These are phyloP conservation scores for Syzygium grande DNA, from an alignment of 345 rosid genomes.

Conservation along the genomic window DNA sequence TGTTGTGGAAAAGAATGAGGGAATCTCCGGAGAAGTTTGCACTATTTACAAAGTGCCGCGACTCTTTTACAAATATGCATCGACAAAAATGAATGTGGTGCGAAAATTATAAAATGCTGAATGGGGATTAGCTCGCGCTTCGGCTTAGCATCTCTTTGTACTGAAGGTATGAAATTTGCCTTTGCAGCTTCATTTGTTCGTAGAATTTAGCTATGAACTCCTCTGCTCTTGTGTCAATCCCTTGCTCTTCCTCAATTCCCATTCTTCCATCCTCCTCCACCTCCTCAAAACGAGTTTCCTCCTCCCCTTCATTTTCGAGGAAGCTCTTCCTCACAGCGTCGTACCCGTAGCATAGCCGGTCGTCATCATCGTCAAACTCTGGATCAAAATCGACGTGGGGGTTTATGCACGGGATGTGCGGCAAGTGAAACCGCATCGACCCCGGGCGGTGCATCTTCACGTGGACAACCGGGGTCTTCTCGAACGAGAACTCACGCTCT, in stretches of 20 bases:
- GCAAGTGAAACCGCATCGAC: slow-evolving; percentile 33
- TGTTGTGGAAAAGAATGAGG: neutral
- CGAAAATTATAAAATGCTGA: neutral
- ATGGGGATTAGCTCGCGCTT: neutral
- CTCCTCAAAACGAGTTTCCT: neutral
- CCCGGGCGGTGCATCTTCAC: slow-evolving; percentile 55
- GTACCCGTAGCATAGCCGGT: neutral
- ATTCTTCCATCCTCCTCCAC: slow-evolving; percentile 14
- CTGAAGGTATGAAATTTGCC: slow-evolving; percentile 59
- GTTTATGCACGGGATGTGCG: slow-evolving; percentile 58
- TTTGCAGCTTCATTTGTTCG: slow-evolving; percentile 68
- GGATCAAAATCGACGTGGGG: slow-evolving; percentile 45
- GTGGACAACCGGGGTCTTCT: slow-evolving; percentile 66
- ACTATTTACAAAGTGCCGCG: neutral
- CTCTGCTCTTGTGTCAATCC: slow-evolving; percentile 75
- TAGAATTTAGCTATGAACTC: slow-evolving; percentile 74
- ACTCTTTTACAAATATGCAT: neutral
- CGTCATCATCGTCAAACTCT: slow-evolving; percentile 24
- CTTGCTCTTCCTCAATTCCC: slow-evolving; percentile 27
- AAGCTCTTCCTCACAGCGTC: slow-evolving; percentile 13
- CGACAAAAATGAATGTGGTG: neutral
- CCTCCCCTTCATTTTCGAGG: slow-evolving; percentile 4
- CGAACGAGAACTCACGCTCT: slow-evolving; percentile 81
- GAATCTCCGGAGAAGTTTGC: neutral
- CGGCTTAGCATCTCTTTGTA: slow-evolving; percentile 21